Evolutionary conservation across 2,329 filamentous ascomycete species (phyloP).

Genomic region (Knufia petricola): DNA sequence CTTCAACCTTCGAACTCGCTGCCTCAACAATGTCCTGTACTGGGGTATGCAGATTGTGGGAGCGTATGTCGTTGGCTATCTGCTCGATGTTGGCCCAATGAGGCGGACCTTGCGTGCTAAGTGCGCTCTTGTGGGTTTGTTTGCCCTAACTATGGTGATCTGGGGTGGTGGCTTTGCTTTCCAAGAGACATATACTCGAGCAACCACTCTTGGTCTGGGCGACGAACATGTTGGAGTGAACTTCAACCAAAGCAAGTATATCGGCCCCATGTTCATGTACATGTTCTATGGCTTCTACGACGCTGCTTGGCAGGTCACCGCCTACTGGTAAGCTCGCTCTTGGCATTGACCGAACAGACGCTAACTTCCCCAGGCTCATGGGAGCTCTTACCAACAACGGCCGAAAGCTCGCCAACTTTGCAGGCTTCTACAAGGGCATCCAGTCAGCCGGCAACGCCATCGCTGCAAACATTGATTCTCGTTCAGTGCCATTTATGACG

Average conservation of each 20-base stretch:
- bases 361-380: slow-evolving; percentile 54
- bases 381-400: slow-evolving; percentile 78
- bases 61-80: slow-evolving; percentile 61
- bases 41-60: slow-evolving; percentile 70
- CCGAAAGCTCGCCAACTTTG: slow-evolving; percentile 74
- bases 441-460: slow-evolving; percentile 69
- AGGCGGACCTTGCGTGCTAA: slow-evolving; percentile 61
- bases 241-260: slow-evolving; percentile 58
- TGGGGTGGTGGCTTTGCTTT: slow-evolving; percentile 80
- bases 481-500: slow-evolving; percentile 51
- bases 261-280: slow-evolving; percentile 77
- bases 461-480: slow-evolving; percentile 58
- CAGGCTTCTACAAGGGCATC: slow-evolving; percentile 73
- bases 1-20: slow-evolving; percentile 64
- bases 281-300: slow-evolving; percentile 88
- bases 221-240: slow-evolving; percentile 38
- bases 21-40: slow-evolving; percentile 73
- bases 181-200: slow-evolving; percentile 52
- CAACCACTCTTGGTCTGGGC: slow-evolving; percentile 15
- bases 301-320: slow-evolving; percentile 77
- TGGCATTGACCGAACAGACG: background rate
- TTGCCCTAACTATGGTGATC: slow-evolving; percentile 62
- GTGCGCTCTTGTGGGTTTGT: slow-evolving; percentile 50
- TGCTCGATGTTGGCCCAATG: slow-evolving; percentile 53
- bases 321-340: slow-evolving; percentile 60